These are phyloP conservation scores for Ascochyta pisi DNA, from an alignment of 2,329 filamentous ascomycete species.

Conservation along the genomic window DNA sequence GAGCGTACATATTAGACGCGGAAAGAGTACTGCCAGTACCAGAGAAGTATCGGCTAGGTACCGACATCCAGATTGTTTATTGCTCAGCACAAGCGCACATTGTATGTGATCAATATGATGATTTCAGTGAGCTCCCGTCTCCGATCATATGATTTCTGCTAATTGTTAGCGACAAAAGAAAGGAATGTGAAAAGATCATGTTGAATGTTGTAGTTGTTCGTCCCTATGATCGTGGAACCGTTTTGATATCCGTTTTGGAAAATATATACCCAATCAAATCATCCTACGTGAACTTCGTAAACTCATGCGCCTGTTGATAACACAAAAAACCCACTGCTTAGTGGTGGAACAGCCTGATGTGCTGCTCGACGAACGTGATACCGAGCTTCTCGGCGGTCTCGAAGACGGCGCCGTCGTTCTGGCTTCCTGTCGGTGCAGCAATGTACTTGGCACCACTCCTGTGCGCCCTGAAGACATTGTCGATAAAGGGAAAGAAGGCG, in stretches of 20 bases:
- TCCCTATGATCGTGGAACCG: slow-evolving; percentile 4
- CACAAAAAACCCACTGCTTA: slow-evolving; percentile 53
- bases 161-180: neutral
- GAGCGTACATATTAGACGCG: neutral
- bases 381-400: slow-evolving; percentile 89
- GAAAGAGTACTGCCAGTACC: slow-evolving; percentile 6
- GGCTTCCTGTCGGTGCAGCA: slow-evolving; percentile 88
- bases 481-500: slow-evolving; percentile 98
- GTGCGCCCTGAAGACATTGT: slow-evolving; percentile 92
- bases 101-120: neutral
- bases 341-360: slow-evolving; percentile 92
- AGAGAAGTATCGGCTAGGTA: neutral
- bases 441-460: slow-evolving; percentile 95
- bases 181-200: slow-evolving; percentile 6
- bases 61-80: neutral
- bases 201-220: slow-evolving; percentile 12
- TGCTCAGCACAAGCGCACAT: neutral
- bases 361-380: slow-evolving; percentile 96
- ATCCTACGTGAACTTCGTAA: slow-evolving; percentile 18
- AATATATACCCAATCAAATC: slow-evolving; percentile 12
- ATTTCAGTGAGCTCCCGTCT: neutral
- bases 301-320: slow-evolving; percentile 17
- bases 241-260: slow-evolving; percentile 15
- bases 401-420: slow-evolving; percentile 82
- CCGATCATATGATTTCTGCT: neutral